Evolutionary conservation across 2,329 filamentous ascomycete species (phyloP), one percentile per base, ranked within the genome.

Genomic region (Pseudodiploospora longispora): DNA sequence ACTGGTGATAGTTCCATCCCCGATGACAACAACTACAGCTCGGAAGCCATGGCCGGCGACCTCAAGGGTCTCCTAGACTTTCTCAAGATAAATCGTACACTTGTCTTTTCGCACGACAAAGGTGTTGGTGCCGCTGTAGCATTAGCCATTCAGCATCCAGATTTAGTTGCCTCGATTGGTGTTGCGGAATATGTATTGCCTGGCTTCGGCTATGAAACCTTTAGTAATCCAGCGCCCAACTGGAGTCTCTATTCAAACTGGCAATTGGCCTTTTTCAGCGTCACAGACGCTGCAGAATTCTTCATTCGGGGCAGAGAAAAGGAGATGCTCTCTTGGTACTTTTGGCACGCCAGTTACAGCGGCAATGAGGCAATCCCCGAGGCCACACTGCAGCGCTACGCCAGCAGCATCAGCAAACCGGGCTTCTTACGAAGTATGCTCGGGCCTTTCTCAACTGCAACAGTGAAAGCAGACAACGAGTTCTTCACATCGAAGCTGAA

Each of bases 61-160:
- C 58, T 68, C 5, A 61, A 61, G 27, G 59, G 57, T 8, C 49
- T 72, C 0, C 56, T 72, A 35, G 63, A 67, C 32, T 71, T 70
- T 36, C 50, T 72, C 6, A 66, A 67, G 27, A 55, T 70, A 6
- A 62, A 62, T 2, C 63, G 59, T 28, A 55, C 66, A 2, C 69
- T 69, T 46, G 62, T 72, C 0, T 64, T 72, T 48, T 57, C 63
- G 0, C 69, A 72, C 47, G 70, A 74, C 44, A 72, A 71, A 44
- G 69, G 69, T 10, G 62, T 60, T 4, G 70, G 68, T 0, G 55
- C 67, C 30, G 67, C 68, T 3, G 51, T 61, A 0, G 66, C 68
- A 0, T 57, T 72, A 0, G 65, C 68, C 1, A 54, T 59, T 4
- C 56, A 64, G 42, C 46, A 69, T 46, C 66, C 63, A 0, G 47